Evolutionary conservation across 2,329 filamentous ascomycete species (phyloP).

Genomic region (Xylaria sp.): DNA sequence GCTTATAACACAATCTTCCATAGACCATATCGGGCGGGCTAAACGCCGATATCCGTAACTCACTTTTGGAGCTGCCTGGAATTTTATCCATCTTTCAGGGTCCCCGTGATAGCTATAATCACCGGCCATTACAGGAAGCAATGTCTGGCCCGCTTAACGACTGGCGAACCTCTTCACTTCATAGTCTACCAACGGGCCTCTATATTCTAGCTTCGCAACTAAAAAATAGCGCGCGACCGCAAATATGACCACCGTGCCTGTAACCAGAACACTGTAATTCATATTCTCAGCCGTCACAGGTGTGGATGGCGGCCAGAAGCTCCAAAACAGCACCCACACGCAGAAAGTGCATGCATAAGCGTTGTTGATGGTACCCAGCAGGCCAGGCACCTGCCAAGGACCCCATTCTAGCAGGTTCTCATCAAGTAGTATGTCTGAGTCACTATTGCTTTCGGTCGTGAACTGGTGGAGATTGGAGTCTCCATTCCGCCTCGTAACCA

Average conservation of each 20-base stretch:
- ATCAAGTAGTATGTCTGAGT: constrained; percentile 20
- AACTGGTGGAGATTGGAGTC: not conserved
- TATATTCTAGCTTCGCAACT: constrained; percentile 34
- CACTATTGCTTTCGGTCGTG: constrained; percentile 8
- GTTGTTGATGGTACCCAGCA: constrained; percentile 34
- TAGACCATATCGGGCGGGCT: too few relatives aligned
- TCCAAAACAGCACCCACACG: constrained; percentile 35
- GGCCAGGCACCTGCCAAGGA: constrained; percentile 35
- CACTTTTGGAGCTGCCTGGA: not conserved
- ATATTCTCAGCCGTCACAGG: constrained; percentile 31
- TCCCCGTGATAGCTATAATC: not conserved
- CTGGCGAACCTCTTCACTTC: constrained; percentile 21
- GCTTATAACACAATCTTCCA: too few relatives aligned
- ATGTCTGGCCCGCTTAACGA: not conserved
- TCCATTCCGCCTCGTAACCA: not conserved
- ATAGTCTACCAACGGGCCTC: constrained; percentile 38
- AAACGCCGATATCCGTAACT: too few relatives aligned
- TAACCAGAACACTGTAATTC: constrained; percentile 36
- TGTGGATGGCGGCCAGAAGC: constrained; percentile 36
- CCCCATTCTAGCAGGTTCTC: constrained; percentile 35
- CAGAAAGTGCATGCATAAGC: constrained; percentile 33
- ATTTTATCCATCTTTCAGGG: not conserved
- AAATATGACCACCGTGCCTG: constrained; percentile 31
- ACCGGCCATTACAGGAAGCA: not conserved
- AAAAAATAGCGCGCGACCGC: constrained; percentile 36